Evolutionary conservation across 768 basidiomycete genomes (phyloP), one percentile per base, ranked within the genome.

Genomic region (Postia placenta): DNA sequence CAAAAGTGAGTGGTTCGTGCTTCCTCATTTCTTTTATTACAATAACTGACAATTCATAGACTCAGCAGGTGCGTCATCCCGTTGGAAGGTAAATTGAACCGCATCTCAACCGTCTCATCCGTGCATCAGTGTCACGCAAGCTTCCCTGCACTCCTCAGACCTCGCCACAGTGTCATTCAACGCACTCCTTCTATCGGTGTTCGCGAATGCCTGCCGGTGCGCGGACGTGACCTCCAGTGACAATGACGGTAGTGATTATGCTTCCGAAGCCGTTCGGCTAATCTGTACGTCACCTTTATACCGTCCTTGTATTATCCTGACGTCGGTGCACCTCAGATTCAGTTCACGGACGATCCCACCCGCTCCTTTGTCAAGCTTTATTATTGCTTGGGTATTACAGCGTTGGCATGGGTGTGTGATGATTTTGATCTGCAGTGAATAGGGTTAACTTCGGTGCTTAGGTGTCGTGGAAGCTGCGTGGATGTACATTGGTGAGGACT

Each of bases 341-440:
- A 14, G 11, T 48, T 5, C 15, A 27, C 17, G 27, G 39, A 7
- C 22, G 20, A 11, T 15, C 39, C 12, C 47, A 48, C n/a, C 25
- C 38, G 12, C 15, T 41, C 4, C 23, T 48, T 7, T 41, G 47
- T 19, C 47, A 41, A 28, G 47, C 47, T 9, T 28, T 30, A 17
- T 24, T 48, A 30, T 25, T 48, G 26, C 47, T 48, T 2, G 47
- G 23, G 3, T 48, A 48, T 22, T 19, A 36, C 3, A 28, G 24
- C 27, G 23, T 48, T 15, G 47, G 47, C 4, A 24, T 41, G 2
- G 47, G 47, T 48, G 12, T 17, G 46, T 47, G n/a, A n/a, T n/a
- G n/a, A n/a, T n/a, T n/a, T n/a, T n/a, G n/a, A n/a, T n/a, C n/a
- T n/a, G n/a, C n/a, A n/a, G n/a, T n/a, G n/a, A n/a, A n/a, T n/a